Evolutionary conservation across 768 basidiomycete species (phyloP).

Genomic region (Chiua virens): DNA sequence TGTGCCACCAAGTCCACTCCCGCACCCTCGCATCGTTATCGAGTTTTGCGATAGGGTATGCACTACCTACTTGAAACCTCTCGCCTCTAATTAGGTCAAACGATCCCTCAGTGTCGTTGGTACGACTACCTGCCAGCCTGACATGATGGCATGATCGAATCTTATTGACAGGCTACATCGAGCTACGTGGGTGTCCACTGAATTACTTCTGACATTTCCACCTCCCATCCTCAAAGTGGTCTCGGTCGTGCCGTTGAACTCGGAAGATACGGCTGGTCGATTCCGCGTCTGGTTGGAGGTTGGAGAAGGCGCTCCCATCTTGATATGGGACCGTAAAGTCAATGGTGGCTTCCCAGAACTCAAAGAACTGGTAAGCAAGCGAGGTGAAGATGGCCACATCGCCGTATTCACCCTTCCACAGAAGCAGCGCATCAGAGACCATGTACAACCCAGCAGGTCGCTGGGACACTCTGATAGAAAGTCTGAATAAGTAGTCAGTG

Average conservation of each 20-base stretch:
- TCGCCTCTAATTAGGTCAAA: conserved; percentile 5
- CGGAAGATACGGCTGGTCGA: conserved; percentile 83
- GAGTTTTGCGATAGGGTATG: conserved; percentile 92
- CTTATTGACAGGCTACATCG: conserved; percentile 71
- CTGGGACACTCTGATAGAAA: conserved; percentile 88
- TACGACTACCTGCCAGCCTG: conserved; percentile 33
- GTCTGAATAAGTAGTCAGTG: conserved; percentile 1
- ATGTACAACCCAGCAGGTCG: conserved; percentile 75
- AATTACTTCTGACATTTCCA: conserved; percentile 88
- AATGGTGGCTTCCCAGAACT: conserved; percentile 93
- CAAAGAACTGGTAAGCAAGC: conserved; percentile 66
- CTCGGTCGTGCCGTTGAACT: conserved; percentile 69
- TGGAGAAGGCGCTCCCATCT: conserved; percentile 33
- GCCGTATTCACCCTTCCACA: conserved; percentile 31
- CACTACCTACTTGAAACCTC: neutral
- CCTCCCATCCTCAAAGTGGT: conserved; percentile 69
- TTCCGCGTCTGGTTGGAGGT: conserved; percentile 86
- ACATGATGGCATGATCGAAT: neutral
- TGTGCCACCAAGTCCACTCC: conserved; percentile 48
- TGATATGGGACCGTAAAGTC: conserved; percentile 89
- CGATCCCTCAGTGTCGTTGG: conserved; percentile 70
- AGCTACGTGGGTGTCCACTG: conserved; percentile 92
- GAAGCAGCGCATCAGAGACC: conserved; percentile 89
- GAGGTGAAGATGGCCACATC: neutral
- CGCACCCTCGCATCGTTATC: conserved; percentile 65